phyloP scores from a whole-genome alignment of 1,139 yeast genomes.

The Kodamaea arcana region DNA sequence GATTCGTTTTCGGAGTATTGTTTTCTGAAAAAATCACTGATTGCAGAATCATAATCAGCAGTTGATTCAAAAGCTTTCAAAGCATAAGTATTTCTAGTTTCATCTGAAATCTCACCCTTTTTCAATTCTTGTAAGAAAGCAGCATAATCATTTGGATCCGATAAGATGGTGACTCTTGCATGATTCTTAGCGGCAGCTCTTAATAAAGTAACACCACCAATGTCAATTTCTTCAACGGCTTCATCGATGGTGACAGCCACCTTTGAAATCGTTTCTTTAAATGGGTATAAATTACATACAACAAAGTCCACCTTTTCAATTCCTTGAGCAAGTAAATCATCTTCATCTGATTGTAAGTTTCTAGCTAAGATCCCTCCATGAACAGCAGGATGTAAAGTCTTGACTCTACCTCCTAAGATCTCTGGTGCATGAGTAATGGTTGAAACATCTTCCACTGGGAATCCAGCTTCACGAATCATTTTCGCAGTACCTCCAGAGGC shows the following conservation, averaged over 20 bases:
- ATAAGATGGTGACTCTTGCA: slow-evolving; percentile 87
- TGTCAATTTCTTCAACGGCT: slow-evolving; percentile 97
- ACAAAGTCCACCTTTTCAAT: slow-evolving; percentile 95
- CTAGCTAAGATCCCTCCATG: slow-evolving; percentile 98
- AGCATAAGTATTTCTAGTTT: slow-evolving; percentile 78
- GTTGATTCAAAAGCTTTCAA: slow-evolving; percentile 98
- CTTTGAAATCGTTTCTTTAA: slow-evolving; percentile 94
- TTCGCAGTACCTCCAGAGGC: slow-evolving; percentile 98
- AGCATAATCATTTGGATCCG: slow-evolving; percentile 92
- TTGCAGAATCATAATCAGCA: slow-evolving; percentile 93
- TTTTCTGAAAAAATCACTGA: slow-evolving; percentile 95
- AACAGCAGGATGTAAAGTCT: slow-evolving; percentile 97
- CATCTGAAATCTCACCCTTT: slow-evolving; percentile 66
- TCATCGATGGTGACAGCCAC: slow-evolving; percentile 93
- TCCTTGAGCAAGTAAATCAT: slow-evolving; percentile 80
- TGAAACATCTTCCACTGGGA: slow-evolving; percentile 94
- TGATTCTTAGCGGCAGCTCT: slow-evolving; percentile 99
- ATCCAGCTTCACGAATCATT: slow-evolving; percentile 93
- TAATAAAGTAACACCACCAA: slow-evolving; percentile 95
- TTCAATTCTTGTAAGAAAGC: slow-evolving; percentile 76
- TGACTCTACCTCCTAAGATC: slow-evolving; percentile 97
- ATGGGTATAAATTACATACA: slow-evolving; percentile 95
- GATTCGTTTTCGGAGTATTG: slow-evolving; percentile 87
- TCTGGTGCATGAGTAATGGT: slow-evolving; percentile 97
- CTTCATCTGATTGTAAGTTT: slow-evolving; percentile 83